Evolutionary conservation across 2,329 filamentous ascomycete species (phyloP).

Genomic region (Simplicillium aogashimaense): DNA sequence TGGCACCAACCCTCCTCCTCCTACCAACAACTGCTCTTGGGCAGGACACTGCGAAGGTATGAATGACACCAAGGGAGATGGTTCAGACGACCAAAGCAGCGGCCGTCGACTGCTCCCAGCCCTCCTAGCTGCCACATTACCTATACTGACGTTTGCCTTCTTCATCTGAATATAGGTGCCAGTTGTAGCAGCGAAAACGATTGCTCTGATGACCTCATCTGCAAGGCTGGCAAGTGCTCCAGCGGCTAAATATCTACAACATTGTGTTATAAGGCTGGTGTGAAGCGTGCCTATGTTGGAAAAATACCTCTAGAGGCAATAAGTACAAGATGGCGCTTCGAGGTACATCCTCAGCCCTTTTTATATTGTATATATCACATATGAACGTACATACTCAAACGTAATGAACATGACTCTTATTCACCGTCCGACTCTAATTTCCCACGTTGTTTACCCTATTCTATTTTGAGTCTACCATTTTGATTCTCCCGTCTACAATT

Average conservation of each 20-base stretch:
- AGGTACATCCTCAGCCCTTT: too few species aligned
- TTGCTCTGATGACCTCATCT: constrained; percentile 14
- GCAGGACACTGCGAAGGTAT: constrained; percentile 9
- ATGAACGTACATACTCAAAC: neutral
- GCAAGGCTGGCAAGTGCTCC: constrained; percentile 12
- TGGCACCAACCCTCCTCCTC: constrained; percentile 5
- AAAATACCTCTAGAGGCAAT: too few species aligned
- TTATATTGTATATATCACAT: constrained; percentile 2
- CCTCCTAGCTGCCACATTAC: constrained; percentile 1
- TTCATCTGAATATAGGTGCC: constrained; percentile 9
- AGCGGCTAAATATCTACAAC: neutral
- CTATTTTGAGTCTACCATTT: constrained; percentile 23
- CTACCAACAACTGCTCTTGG: constrained; percentile 9
- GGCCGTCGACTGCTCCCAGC: constrained; percentile 9
- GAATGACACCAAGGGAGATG: neutral
- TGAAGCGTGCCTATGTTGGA: too few species aligned
- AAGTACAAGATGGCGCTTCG: too few species aligned
- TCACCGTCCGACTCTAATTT: neutral
- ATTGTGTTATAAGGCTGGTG: too few species aligned
- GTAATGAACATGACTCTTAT: neutral
- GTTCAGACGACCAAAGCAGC: neutral
- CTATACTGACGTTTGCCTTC: constrained; percentile 9
- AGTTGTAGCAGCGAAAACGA: constrained; percentile 12
- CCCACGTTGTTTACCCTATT: neutral
- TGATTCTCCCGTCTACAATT: constrained; percentile 66